Evolutionary conservation across 2,329 filamentous ascomycete genomes (phyloP).

Genomic region (Talaromyces verruculosus): DNA sequence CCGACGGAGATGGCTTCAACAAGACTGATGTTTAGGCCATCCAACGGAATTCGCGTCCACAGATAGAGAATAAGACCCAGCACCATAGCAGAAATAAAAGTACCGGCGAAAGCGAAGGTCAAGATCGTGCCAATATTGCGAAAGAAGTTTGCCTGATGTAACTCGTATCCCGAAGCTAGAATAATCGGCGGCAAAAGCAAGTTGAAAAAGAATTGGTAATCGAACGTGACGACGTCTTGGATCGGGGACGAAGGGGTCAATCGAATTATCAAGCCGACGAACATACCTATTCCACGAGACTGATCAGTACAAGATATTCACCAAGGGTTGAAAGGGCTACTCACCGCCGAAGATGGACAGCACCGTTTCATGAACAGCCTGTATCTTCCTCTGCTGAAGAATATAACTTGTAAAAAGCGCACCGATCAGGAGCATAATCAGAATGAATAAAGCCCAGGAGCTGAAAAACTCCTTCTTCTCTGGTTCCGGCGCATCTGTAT

Average conservation of each 20-base stretch:
- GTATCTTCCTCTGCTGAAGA: slow-evolving; percentile 93
- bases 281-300: slow-evolving; percentile 69
- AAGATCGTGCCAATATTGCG: slow-evolving; percentile 95
- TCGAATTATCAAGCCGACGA: slow-evolving; percentile 84
- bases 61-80: slow-evolving; percentile 84
- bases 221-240: slow-evolving; percentile 88
- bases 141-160: slow-evolving; percentile 99
- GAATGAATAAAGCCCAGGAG: slow-evolving; percentile 96
- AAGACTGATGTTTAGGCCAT: slow-evolving; percentile 82
- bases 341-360: slow-evolving; percentile 94
- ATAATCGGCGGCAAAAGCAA: slow-evolving; percentile 98
- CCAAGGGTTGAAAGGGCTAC: background rate
- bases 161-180: slow-evolving; percentile 90
- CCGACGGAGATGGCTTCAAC: slow-evolving; percentile 96
- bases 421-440: slow-evolving; percentile 88
- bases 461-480: slow-evolving; percentile 91
- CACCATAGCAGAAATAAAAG: slow-evolving; percentile 94
- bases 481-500: slow-evolving; percentile 66
- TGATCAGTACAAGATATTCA: background rate
- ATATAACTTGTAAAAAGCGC: slow-evolving; percentile 97
- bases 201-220: slow-evolving; percentile 99
- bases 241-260: slow-evolving; percentile 79
- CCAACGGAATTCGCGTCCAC: slow-evolving; percentile 82
- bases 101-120: slow-evolving; percentile 95
- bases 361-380: slow-evolving; percentile 96